phyloP scores from a whole-genome alignment of 2,329 filamentous ascomycete genomes.

The Dichotomopilus funicola region DNA sequence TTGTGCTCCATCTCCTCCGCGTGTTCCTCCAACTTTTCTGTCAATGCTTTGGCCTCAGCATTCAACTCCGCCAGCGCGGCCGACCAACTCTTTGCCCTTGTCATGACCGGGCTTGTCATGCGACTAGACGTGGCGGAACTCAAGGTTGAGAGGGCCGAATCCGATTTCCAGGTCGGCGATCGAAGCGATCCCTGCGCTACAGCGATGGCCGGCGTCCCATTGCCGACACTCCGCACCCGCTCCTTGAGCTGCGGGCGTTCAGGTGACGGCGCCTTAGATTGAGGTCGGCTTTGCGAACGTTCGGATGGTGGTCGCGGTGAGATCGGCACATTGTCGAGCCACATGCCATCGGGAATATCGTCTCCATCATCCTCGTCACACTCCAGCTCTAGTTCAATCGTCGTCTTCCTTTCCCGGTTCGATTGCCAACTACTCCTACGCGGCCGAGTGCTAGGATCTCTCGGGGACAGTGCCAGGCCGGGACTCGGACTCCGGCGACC shows the following conservation, averaged over 20 bases:
- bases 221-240: slow-evolving; percentile 51
- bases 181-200: slow-evolving; percentile 53
- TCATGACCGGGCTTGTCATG: slow-evolving; percentile 39
- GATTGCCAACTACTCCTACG: slow-evolving; percentile 68
- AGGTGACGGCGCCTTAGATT: slow-evolving; percentile 49
- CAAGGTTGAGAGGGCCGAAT: slow-evolving; percentile 32
- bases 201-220: slow-evolving; percentile 55
- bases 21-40: slow-evolving; percentile 74
- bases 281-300: slow-evolving; percentile 46
- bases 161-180: slow-evolving; percentile 50
- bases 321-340: slow-evolving; percentile 76
- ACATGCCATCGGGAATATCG: slow-evolving; percentile 69
- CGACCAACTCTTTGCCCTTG: slow-evolving; percentile 68
- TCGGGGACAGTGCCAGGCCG: slow-evolving; percentile 39
- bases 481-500: slow-evolving; percentile 49
- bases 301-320: slow-evolving; percentile 61
- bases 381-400: slow-evolving; percentile 66
- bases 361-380: slow-evolving; percentile 71
- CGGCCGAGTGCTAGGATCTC: slow-evolving; percentile 37
- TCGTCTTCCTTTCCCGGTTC: slow-evolving; percentile 56
- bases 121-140: slow-evolving; percentile 28
- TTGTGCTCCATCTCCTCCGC: slow-evolving; percentile 56
- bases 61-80: slow-evolving; percentile 62
- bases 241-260: slow-evolving; percentile 43
- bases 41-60: slow-evolving; percentile 65